These are phyloP conservation scores for Paraphoma chrysanthemicola DNA, from an alignment of 2,329 filamentous ascomycete species.

Conservation along the genomic window DNA sequence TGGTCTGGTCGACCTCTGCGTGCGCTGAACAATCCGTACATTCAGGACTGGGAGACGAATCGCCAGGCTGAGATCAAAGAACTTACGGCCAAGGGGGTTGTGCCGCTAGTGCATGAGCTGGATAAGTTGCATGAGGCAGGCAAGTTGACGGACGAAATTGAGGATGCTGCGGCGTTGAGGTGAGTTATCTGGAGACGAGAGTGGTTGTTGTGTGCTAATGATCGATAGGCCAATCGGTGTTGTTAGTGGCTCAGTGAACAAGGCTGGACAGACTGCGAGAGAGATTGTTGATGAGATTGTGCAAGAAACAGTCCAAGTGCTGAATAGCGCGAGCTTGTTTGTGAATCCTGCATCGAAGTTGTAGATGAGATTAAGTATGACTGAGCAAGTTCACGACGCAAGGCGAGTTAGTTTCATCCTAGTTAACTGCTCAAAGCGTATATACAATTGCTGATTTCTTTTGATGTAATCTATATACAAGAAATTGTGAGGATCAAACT, in stretches of 20 bases:
- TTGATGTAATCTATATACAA: slow-evolving; percentile 1
- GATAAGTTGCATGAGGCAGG: slow-evolving; percentile 33
- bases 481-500: too few relatives aligned
- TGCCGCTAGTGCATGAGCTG: slow-evolving; percentile 30
- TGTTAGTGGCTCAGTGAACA: slow-evolving; percentile 32
- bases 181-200: slow-evolving; percentile 4
- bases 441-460: not conserved
- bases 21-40: slow-evolving; percentile 29
- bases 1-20: slow-evolving; percentile 34
- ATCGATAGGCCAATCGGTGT: slow-evolving; percentile 29
- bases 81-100: slow-evolving; percentile 24
- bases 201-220: not conserved
- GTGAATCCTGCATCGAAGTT: slow-evolving; percentile 24
- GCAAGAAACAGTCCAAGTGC: slow-evolving; percentile 24
- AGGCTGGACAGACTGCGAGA: slow-evolving; percentile 24
- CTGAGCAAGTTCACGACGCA: too few relatives aligned
- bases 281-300: slow-evolving; percentile 38
- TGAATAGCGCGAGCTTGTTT: slow-evolving; percentile 20
- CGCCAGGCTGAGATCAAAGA: slow-evolving; percentile 33
- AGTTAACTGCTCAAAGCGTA: too few relatives aligned
- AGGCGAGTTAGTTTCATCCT: too few relatives aligned
- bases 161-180: slow-evolving; percentile 32
- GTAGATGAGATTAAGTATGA: slow-evolving; percentile 3
- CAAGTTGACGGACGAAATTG: slow-evolving; percentile 38
- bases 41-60: slow-evolving; percentile 36